Base-by-base conservation (phyloP, 805 yeast genomes). In the Saturnispora mendoncae region DNA sequence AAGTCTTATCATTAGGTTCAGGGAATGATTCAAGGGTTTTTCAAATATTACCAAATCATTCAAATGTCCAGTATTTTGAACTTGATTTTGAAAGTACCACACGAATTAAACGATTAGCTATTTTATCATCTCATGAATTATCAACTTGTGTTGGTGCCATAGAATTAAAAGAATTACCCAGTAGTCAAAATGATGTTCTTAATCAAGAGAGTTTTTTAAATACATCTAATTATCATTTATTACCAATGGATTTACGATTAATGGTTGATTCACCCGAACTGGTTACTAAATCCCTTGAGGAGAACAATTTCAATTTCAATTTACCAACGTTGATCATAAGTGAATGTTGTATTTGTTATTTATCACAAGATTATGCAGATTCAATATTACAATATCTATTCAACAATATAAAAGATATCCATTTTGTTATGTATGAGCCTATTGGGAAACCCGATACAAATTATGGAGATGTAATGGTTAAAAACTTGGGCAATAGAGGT, bases 1-100 rank as follows among this genome's bases (percentile, higher is more conserved):
- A 81, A 53, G 69, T 83, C 13, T 61, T 84, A 1, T 80, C 86
- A 1, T 54, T 83, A n/a, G 94, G 94, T 0, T 80, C 88, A 2
- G 94, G 94, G 4, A 79, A 84, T 13, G 94, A 84, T 51, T 80
- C 92, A 0, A 56, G 90, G 40, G 69, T 72, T 13, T 81, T 83
- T 54, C 57, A 65, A 8, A 46, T 76, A 13, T 56, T 82, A 31
- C 53, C 61, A 6, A 35, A 56, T 4, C 39, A 61, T 36, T 28
- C 48, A 9, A 44, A 51, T 30, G 47, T 79, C 26, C 52, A 50
- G 2, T 76, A 77, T 50, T 66, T 71, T 45, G 94, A 83, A 53
- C 53, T 80, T 18, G 94, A 83, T 57, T 81, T 82, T 52, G 70
- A 71, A 8, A 72, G 62, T 31, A 69, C 79, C 13, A 67, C 69